Evolutionary conservation across 2,329 filamentous ascomycete species (phyloP), one percentile per base, ranked within the genome.

Genomic region (Cordyceps fumosorosea): DNA sequence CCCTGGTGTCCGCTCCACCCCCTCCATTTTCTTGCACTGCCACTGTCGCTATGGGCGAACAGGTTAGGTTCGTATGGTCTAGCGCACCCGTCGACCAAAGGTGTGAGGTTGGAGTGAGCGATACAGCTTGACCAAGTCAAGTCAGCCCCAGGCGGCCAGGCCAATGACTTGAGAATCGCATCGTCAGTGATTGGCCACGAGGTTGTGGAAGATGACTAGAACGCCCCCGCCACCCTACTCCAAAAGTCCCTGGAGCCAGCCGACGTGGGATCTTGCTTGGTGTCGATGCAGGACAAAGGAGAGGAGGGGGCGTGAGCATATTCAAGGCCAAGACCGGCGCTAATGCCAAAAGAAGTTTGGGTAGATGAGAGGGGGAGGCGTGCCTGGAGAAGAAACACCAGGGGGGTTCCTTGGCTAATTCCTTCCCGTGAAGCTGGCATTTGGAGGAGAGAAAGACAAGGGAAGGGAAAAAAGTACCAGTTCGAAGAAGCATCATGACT

Each of bases 61-160:
- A n/a, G n/a, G n/a, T n/a, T n/a, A 42, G 34, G 56, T 51, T 59
- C 56, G 56, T 59, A 59, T 42, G 56, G 56, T 59, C 56, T 59
- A 59, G 56, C 56, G 56, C 18, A 52, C 5, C 55, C 26, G 55
- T 57, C 42, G 18, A 58, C 29, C 34, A 20, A 40, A 22, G 18
- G 12, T 32, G n/a, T 32, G 29, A 32, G 37, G 37, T 5, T 3
- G 10, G 37, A 40, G n/a, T n/a, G n/a, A 40, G 37, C 10, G 37
- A 40, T 11, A 40, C 5, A 12, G 37, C 37, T 5, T 12, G 37
- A 40, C 10, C 34, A 6, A 12, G 37, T 40, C 3, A 3, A 40
- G 29, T 40, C 14, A 40, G 37, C 37, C 37, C 37, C 3, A 16
- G 37, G n/a, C n/a, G n/a, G n/a, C 37, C 37, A 29, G 20, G n/a